Percentiles rank a stretch among this genome's conserved stretches.
Evolutionary conservation across 345 rosid genomes (phyloP).

Genomic region (Brassica napus): DNA sequence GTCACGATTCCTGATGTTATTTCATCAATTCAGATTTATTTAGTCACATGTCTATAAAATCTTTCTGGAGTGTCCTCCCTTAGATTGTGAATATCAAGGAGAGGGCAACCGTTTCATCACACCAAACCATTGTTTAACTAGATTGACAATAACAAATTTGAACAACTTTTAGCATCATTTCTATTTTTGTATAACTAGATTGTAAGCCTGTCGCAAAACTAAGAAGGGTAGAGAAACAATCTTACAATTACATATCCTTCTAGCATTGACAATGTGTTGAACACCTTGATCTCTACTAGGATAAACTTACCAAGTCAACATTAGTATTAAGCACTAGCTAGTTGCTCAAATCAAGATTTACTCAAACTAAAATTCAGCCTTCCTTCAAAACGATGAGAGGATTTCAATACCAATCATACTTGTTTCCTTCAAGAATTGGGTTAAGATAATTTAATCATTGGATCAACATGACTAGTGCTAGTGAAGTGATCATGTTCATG

Average conservation of each 20-base stretch:
- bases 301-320: not conserved
- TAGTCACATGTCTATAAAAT: slow-evolving; percentile 67
- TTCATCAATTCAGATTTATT: not conserved
- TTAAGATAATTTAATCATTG: not conserved
- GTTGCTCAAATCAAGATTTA: not conserved
- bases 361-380: not conserved
- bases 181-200: too few relatives aligned
- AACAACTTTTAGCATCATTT: too few relatives aligned
- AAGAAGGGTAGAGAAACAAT: too few relatives aligned
- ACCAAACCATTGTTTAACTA: too few relatives aligned
- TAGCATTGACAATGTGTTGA: not conserved
- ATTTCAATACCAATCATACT: not conserved
- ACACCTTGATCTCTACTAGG: not conserved
- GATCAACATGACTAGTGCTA: not conserved
- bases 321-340: not conserved
- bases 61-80: slow-evolving; percentile 54
- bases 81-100: too few relatives aligned
- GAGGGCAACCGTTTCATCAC: too few relatives aligned
- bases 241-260: too few relatives aligned
- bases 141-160: too few relatives aligned
- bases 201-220: too few relatives aligned
- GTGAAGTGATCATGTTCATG: too few relatives aligned
- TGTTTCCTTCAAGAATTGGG: not conserved
- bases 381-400: not conserved
- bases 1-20: not conserved